Conservation (phyloP, 257 asterid species). For the Coffea canephora region DNA sequence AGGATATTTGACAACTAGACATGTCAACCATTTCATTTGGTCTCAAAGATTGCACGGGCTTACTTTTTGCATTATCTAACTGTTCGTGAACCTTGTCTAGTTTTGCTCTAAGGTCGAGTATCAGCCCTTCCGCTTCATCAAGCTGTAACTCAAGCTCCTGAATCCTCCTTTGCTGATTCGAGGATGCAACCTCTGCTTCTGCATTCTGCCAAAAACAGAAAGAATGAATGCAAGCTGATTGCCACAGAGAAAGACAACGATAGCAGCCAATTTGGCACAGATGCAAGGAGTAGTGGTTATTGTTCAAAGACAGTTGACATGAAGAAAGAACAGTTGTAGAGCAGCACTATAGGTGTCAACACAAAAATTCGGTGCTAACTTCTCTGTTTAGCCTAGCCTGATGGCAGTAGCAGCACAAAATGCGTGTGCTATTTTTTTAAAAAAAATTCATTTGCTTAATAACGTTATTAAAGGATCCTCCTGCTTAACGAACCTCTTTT, state of each 20-base stretch:
- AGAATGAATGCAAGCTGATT: neutral
- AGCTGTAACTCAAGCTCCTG: slow-evolving; percentile 73
- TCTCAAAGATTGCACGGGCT: slow-evolving; percentile 15
- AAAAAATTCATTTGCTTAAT: neutral
- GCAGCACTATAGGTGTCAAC: neutral
- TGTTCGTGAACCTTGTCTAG: slow-evolving; percentile 43
- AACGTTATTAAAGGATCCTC: neutral
- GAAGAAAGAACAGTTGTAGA: neutral
- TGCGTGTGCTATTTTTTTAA: neutral
- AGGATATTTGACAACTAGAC: slow-evolving; percentile 14
- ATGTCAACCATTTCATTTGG: slow-evolving; percentile 22
- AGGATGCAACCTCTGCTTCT: slow-evolving; percentile 43
- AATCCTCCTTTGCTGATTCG: slow-evolving; percentile 39
- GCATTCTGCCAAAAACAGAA: slow-evolving; percentile 31
- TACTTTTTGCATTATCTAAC: slow-evolving; percentile 36
- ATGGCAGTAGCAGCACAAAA: neutral
- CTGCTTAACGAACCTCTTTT: neutral
- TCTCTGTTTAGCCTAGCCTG: neutral
- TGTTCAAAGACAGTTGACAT: neutral
- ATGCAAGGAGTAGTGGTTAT: neutral
- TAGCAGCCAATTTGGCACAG: neutral
- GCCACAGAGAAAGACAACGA: neutral
- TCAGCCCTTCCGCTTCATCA: slow-evolving; percentile 77
- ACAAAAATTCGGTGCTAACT: neutral
- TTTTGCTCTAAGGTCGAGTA: slow-evolving; percentile 68